These are phyloP conservation scores for Osmanthus fragrans DNA, from an alignment of 257 asterid genomes.

Conservation along the genomic window DNA sequence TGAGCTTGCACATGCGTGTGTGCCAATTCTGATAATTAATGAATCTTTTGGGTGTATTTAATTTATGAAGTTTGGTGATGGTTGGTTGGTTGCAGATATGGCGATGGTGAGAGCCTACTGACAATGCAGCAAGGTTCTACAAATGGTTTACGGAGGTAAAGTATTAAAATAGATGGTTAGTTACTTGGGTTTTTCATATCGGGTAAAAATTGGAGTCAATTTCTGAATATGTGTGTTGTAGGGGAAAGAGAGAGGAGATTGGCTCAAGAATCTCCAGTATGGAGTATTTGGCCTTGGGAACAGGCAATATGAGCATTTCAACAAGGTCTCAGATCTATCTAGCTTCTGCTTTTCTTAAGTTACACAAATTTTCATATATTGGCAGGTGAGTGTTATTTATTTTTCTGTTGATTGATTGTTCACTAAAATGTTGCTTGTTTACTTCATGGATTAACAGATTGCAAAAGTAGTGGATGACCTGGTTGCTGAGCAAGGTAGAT, in stretches of 20 bases:
- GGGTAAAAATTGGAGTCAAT: slow-evolving; percentile 25
- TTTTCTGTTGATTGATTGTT: slow-evolving; percentile 11
- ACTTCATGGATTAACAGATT: slow-evolving; percentile 55
- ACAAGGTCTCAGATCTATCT: slow-evolving; percentile 58
- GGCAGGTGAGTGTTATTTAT: background rate
- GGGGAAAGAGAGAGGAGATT: slow-evolving; percentile 79
- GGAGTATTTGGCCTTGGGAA: slow-evolving; percentile 99
- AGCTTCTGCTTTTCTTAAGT: background rate
- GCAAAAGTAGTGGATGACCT: slow-evolving; percentile 76
- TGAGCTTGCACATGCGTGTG: background rate
- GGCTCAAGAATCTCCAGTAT: slow-evolving; percentile 75
- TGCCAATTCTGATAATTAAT: slow-evolving; percentile 22
- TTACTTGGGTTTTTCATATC: slow-evolving; percentile 10
- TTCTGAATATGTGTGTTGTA: slow-evolving; percentile 28
- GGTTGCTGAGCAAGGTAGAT: slow-evolving; percentile 74
- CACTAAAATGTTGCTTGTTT: slow-evolving; percentile 14
- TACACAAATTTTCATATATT: background rate
- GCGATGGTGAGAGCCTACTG: slow-evolving; percentile 99
- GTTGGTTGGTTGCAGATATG: slow-evolving; percentile 73
- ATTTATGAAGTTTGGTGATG: slow-evolving; percentile 44
- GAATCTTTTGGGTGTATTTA: slow-evolving; percentile 7
- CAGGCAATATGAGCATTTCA: slow-evolving; percentile 98
- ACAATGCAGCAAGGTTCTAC: slow-evolving; percentile 95
- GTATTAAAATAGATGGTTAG: background rate
- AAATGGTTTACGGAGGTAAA: slow-evolving; percentile 95